Percentiles rank a stretch among this genome's conserved stretches.
These are phyloP conservation scores for Citrus australasica DNA, from an alignment of 345 rosid genomes.

Conservation along the genomic window DNA sequence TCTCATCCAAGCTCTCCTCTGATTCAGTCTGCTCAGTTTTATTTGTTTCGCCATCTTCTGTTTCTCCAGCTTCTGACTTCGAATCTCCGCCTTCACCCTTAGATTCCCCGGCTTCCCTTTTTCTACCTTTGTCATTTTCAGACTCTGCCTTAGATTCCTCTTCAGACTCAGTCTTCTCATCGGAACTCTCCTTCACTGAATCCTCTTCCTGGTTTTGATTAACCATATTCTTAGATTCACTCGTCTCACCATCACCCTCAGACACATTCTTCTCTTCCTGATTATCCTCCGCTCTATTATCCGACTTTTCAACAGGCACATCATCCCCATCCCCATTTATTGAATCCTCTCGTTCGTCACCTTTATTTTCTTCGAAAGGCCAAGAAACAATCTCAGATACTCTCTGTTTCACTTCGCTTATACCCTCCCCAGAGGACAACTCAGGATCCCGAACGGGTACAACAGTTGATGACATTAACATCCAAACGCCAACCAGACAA, in stretches of 20 bases:
- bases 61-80: slow-evolving; percentile 26
- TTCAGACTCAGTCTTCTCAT: slow-evolving; percentile 14
- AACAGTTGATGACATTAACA: slow-evolving; percentile 71
- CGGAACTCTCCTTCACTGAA: slow-evolving; percentile 24
- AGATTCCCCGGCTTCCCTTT: slow-evolving; percentile 25
- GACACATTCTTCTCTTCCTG: slow-evolving; percentile 17
- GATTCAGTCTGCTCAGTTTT: slow-evolving; percentile 28
- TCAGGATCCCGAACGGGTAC: slow-evolving; percentile 38
- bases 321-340: slow-evolving; percentile 27
- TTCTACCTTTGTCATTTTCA: slow-evolving; percentile 23
- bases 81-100: slow-evolving; percentile 30
- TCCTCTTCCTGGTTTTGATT: slow-evolving; percentile 22
- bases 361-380: slow-evolving; percentile 29
- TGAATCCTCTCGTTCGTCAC: slow-evolving; percentile 33
- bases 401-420: slow-evolving; percentile 28
- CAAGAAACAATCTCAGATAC: slow-evolving; percentile 14
- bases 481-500: slow-evolving; percentile 81
- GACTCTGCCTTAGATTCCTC: slow-evolving; percentile 28
- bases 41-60: slow-evolving; percentile 22
- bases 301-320: slow-evolving; percentile 14
- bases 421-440: slow-evolving; percentile 30
- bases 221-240: slow-evolving; percentile 22
- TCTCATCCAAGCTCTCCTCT: slow-evolving; percentile 38
- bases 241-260: slow-evolving; percentile 24
- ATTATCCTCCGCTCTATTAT: slow-evolving; percentile 21